These are phyloP conservation scores for Fusarium paranaense DNA, from an alignment of 2,329 filamentous ascomycete species.

Conservation along the genomic window DNA sequence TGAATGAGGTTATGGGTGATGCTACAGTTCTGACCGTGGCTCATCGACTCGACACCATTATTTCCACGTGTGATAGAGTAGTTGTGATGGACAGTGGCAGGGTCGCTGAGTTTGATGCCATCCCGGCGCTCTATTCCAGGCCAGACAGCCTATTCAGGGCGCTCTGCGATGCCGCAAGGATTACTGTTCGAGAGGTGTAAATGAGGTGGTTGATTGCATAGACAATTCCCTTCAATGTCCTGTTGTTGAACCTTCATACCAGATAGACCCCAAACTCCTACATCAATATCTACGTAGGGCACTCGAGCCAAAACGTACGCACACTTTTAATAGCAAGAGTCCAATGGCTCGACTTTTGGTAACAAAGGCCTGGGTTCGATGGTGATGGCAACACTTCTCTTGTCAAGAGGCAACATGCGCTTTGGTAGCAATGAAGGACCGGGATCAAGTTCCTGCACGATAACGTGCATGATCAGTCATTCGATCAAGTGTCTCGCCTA, in stretches of 20 bases:
- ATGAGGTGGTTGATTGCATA: not conserved
- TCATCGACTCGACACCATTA: conserved; percentile 34
- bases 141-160: conserved; percentile 15
- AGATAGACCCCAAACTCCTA: not conserved
- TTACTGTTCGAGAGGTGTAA: not conserved
- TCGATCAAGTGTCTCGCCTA: not conserved
- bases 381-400: not conserved
- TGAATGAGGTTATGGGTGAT: conserved; percentile 20
- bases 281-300: not conserved
- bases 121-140: conserved; percentile 5
- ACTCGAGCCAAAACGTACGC: not conserved
- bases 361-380: not conserved
- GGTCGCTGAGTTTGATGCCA: conserved; percentile 31
- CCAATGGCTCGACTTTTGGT: not conserved
- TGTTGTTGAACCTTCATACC: not conserved
- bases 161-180: conserved; percentile 21
- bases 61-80: conserved; percentile 34
- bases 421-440: not conserved
- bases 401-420: not conserved
- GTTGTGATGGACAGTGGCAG: conserved; percentile 32
- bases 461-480: not conserved
- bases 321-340: not conserved
- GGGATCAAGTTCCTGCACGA: not conserved
- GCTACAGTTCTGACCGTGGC: conserved; percentile 37
- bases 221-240: not conserved